Conservation (phyloP, 768 basidiomycete species). For the Amanita jacksonii region DNA sequence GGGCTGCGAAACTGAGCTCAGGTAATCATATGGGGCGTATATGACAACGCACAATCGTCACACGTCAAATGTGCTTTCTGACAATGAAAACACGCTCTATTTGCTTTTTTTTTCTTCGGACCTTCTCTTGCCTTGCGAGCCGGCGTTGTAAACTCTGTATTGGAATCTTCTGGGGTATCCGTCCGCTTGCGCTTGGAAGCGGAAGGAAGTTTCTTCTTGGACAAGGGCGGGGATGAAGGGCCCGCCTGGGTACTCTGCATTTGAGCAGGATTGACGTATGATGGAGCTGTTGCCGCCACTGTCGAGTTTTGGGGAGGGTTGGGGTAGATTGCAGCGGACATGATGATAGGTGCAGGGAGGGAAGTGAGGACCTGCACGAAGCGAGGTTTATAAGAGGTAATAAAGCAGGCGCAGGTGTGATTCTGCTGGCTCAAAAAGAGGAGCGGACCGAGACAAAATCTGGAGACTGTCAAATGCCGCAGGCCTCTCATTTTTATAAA, state of each 20-base stretch:
- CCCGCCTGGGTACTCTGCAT: slow-evolving; percentile 36
- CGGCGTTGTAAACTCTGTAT: slow-evolving; percentile 30
- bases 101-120: slow-evolving; percentile 93
- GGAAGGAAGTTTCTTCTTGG: slow-evolving; percentile 29
- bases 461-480: slow-evolving; percentile 3
- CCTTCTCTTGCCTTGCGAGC: slow-evolving; percentile 57
- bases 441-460: slow-evolving; percentile 22
- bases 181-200: slow-evolving; percentile 53
- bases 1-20: slow-evolving; percentile 41
- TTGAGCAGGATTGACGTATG: slow-evolving; percentile 34
- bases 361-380: slow-evolving; percentile 12
- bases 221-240: slow-evolving; percentile 25
- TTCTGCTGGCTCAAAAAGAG: slow-evolving; percentile 9
- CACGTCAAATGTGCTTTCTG: slow-evolving; percentile 98
- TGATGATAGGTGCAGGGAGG: slow-evolving; percentile 14
- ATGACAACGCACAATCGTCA: slow-evolving; percentile 72
- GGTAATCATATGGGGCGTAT: slow-evolving; percentile 12
- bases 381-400: slow-evolving; percentile 4
- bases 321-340: slow-evolving; percentile 12
- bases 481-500: slow-evolving; percentile 7
- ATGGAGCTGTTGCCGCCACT: slow-evolving; percentile 23
- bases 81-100: slow-evolving; percentile 89
- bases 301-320: slow-evolving; percentile 22
- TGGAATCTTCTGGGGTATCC: slow-evolving; percentile 47
- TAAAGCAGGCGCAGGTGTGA: not conserved